Base-by-base conservation (phyloP, 1,284 basidiomycete genomes). In the Moesziomyces sp. region DNA sequence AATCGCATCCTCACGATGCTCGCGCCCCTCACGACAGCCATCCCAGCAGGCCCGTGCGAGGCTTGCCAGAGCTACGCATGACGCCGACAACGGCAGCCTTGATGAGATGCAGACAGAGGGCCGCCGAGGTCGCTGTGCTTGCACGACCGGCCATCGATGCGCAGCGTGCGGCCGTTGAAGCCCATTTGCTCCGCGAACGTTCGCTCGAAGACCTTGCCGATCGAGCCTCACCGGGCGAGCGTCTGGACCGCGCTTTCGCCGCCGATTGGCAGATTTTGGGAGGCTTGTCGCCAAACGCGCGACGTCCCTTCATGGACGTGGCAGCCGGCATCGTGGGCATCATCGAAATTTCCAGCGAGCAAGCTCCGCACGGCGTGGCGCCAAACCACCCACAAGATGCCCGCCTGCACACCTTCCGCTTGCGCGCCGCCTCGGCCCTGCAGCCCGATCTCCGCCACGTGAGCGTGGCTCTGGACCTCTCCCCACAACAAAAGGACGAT, bases 231-330 rank as follows among this genome's bases (percentile, higher is more conserved):
- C 50, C 70, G 26, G 60, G 54, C 19, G 70, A 73, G 38, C 63
- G 64, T 5, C 57, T 73, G 7, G 64, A 73, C 5, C 56, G 38
- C 7, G 70, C 64, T 19, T 67, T 73, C 45, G 58, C 70, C 16
- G 56, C 57, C 8, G 60, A 73, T 18, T 73, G 70, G 70, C 64
- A 73, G 13, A 57, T 46, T n/a, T 45, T 73, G 10, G 70, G 70
- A 16, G 47, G 60, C 14, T 53, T 73, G 0, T 48, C 60, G 35
- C 47, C 58, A 7, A 9, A 59, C n/a, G 56, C 70, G 2, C 55
- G 60, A 14, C 56, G 64, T 21, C 64, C 70, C 6, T 73, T 73
- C 23, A 73, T 73, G 70, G 70, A 73, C 13, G 57, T 73, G 0
- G 64, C 56, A 19, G 52, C 70, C 16, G 70, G 70, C 19, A 56